Evolutionary conservation across 192 early-diverging fungal species (phyloP).

Genomic region (Mortierella claussenii): DNA sequence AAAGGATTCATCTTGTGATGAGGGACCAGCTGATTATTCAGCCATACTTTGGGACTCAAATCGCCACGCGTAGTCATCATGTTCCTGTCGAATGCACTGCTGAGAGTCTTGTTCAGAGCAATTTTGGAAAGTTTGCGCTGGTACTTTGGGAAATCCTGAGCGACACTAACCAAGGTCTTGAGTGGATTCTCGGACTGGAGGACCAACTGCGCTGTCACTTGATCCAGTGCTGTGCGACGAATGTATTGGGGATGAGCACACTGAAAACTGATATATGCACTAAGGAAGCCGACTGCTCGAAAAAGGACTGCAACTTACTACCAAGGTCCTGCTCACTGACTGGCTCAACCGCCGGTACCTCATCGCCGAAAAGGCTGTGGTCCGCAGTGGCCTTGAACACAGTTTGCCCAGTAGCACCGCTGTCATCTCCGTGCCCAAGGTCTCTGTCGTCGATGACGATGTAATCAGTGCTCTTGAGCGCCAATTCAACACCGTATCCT

Average conservation of each 20-base stretch:
- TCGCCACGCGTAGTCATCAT: slow-evolving; percentile 20
- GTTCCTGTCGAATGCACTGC: slow-evolving; percentile 50
- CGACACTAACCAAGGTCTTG: slow-evolving; percentile 68
- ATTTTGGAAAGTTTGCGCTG: slow-evolving; percentile 76
- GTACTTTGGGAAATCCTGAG: slow-evolving; percentile 92
- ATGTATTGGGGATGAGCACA: too few species aligned
- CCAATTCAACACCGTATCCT: slow-evolving; percentile 95
- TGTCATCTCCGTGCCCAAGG: slow-evolving; percentile 54
- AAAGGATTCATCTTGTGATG: slow-evolving; percentile 71
- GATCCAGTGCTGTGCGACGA: slow-evolving; percentile 60
- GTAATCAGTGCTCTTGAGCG: slow-evolving; percentile 97
- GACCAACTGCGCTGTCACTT: slow-evolving; percentile 82
- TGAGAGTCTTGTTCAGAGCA: slow-evolving; percentile 59
- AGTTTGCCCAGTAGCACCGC: slow-evolving; percentile 12
- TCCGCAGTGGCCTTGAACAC: slow-evolving; percentile 15
- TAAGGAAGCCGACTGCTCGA: too few species aligned
- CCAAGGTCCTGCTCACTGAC: slow-evolving; percentile 62
- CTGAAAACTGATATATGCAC: too few species aligned
- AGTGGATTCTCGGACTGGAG: slow-evolving; percentile 70
- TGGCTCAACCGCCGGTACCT: slow-evolving; percentile 59
- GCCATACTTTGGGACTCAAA: slow-evolving; percentile 56
- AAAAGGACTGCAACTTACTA: slow-evolving; percentile 51
- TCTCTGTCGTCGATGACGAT: slow-evolving; percentile 94
- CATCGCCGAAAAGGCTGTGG: slow-evolving; percentile 56
- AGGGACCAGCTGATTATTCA: slow-evolving; percentile 75